phyloP scores from a whole-genome alignment of 2,329 filamentous ascomycete genomes.

The Apiospora hydei region DNA sequence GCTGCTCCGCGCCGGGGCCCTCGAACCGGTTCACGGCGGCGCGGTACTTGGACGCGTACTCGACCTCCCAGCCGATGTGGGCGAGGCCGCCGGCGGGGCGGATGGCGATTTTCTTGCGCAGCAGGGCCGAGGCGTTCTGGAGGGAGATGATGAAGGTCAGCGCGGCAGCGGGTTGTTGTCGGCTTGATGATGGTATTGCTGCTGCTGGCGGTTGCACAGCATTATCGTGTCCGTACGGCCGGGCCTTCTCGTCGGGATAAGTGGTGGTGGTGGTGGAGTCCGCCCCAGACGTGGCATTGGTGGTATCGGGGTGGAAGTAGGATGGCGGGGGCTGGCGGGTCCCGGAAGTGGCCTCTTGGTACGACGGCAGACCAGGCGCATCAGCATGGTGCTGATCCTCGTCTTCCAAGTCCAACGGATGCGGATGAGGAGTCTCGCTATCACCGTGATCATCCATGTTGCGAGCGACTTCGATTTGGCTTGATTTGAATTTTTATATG shows the following conservation, averaged over 20 bases:
- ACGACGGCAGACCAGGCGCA: neutral
- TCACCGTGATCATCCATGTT: neutral
- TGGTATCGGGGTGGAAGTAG: neutral
- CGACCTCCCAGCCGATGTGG: neutral
- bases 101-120: neutral
- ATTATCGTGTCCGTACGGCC: neutral
- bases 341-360: neutral
- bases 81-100: neutral
- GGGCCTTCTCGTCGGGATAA: neutral
- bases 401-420: neutral
- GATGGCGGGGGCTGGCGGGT: neutral
- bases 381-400: neutral
- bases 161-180: neutral
- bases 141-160: neutral
- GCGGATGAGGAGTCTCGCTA: neutral
- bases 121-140: neutral
- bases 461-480: neutral
- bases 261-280: neutral
- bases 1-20: neutral
- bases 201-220: neutral
- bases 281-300: neutral
- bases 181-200: neutral
- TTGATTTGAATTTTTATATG: neutral
- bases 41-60: neutral
- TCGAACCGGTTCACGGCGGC: neutral